Conservation (phyloP, 805 yeast species). For the Monosporozyma unispora region DNA sequence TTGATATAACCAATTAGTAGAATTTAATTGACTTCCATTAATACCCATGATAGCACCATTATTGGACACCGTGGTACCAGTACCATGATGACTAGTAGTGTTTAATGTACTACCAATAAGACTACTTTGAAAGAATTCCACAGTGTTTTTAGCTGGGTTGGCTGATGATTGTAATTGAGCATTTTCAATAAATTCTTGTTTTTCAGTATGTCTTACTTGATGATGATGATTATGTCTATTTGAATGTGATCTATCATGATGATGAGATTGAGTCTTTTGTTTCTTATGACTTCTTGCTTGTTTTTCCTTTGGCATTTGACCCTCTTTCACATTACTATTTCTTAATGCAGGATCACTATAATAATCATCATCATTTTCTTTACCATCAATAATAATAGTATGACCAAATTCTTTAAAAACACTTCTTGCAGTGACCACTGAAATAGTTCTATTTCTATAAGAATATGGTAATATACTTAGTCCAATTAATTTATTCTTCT, state of each 20-base stretch:
- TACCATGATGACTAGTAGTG: constrained; percentile 12
- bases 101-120: constrained; percentile 9
- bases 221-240: background rate
- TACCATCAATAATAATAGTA: constrained; percentile 69
- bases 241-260: background rate
- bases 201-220: background rate
- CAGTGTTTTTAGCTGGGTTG: constrained; percentile 31
- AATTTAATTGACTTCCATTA: constrained; percentile 35
- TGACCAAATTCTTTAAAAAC: constrained; percentile 91
- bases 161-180: constrained; percentile 4
- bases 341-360: constrained; percentile 49
- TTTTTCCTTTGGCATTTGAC: constrained; percentile 33
- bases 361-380: constrained; percentile 77
- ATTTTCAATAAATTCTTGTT: background rate
- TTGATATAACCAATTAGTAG: constrained; percentile 77
- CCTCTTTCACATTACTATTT: constrained; percentile 52
- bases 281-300: background rate
- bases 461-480: constrained; percentile 80
- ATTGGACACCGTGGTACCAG: constrained; percentile 27
- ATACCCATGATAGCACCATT: constrained; percentile 28
- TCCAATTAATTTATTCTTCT: constrained; percentile 73
- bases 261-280: background rate
- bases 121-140: constrained; percentile 33
- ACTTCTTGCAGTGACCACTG: constrained; percentile 83
- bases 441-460: constrained; percentile 82